Evolutionary conservation across 805 yeast species (phyloP).

Genomic region (Suhomyces emberorum): DNA sequence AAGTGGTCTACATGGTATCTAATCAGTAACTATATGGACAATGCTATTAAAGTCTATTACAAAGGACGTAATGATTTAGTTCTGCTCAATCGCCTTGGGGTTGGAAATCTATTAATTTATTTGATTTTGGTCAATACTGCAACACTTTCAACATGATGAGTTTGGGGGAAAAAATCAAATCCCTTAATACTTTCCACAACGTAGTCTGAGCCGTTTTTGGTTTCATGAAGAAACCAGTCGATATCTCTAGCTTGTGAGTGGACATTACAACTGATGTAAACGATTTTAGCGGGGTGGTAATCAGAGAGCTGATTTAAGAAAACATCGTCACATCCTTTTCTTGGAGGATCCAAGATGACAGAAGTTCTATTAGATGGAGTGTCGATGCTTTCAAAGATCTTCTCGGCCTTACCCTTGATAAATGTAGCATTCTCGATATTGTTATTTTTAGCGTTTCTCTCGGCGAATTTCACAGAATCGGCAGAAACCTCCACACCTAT

Average conservation of each 20-base stretch:
- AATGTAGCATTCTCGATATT: constrained; percentile 75
- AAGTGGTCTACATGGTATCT: too few species aligned
- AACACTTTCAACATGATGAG: constrained; percentile 88
- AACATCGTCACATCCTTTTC: constrained; percentile 92
- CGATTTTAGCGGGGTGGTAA: constrained; percentile 80
- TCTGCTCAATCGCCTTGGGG: too few species aligned
- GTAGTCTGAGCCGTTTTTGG: constrained; percentile 61
- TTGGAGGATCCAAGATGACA: constrained; percentile 93
- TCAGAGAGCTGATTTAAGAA: constrained; percentile 82
- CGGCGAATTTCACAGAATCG: constrained; percentile 86
- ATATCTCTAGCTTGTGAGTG: constrained; percentile 96
- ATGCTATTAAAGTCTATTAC: too few species aligned
- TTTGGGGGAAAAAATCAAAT: constrained; percentile 95
- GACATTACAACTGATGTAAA: constrained; percentile 96
- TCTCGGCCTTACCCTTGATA: constrained; percentile 89
- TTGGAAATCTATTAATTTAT: neutral
- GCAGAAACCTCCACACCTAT: constrained; percentile 94
- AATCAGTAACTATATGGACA: too few species aligned
- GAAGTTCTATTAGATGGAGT: constrained; percentile 76
- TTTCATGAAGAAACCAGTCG: constrained; percentile 71
- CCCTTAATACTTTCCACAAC: constrained; percentile 82
- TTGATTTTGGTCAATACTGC: constrained; percentile 70
- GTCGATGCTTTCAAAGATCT: constrained; percentile 74
- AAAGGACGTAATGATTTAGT: too few species aligned
- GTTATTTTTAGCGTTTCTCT: constrained; percentile 72